These are phyloP conservation scores for Sporothrix curviconia DNA, from an alignment of 2,329 filamentous ascomycete species.

Conservation along the genomic window DNA sequence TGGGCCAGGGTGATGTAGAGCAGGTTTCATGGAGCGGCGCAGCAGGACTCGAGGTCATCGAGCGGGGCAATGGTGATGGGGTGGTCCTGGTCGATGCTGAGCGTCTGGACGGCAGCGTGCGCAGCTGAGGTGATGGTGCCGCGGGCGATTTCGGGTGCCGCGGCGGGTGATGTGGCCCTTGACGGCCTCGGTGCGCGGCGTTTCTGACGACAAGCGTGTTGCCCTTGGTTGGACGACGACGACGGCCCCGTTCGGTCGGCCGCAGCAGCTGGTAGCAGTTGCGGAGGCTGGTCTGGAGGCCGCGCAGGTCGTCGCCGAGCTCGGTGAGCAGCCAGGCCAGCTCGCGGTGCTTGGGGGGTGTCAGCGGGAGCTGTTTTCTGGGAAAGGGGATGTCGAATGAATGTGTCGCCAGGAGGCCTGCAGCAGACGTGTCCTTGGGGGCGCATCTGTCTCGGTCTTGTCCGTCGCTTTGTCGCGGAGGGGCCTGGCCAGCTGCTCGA, in stretches of 20 bases:
- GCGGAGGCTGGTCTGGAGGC: slow-evolving; percentile 62
- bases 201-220: slow-evolving; percentile 86
- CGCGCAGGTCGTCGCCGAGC: slow-evolving; percentile 41
- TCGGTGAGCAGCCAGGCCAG: slow-evolving; percentile 49
- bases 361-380: slow-evolving; percentile 13
- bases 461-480: neutral
- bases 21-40: slow-evolving; percentile 74
- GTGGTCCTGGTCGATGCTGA: slow-evolving; percentile 42
- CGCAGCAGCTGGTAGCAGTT: slow-evolving; percentile 85
- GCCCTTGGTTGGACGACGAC: slow-evolving; percentile 58
- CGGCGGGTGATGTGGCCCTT: slow-evolving; percentile 90
- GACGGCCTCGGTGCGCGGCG: slow-evolving; percentile 76
- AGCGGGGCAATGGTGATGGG: slow-evolving; percentile 62
- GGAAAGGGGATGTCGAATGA: no score
- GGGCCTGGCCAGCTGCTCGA: no score
- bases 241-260: slow-evolving; percentile 46
- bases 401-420: no score
- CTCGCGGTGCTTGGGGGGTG: slow-evolving; percentile 40
- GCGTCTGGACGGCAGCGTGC: slow-evolving; percentile 53
- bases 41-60: slow-evolving; percentile 68
- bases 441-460: neutral
- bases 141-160: slow-evolving; percentile 84
- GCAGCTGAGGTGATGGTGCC: slow-evolving; percentile 74
- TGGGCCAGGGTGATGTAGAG: slow-evolving; percentile 71
- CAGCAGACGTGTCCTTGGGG: no score